Percentiles rank a stretch among this genome's conserved stretches.
Conservation (phyloP, 1,139 yeast species). For the Sugiyamaella pinicola region DNA sequence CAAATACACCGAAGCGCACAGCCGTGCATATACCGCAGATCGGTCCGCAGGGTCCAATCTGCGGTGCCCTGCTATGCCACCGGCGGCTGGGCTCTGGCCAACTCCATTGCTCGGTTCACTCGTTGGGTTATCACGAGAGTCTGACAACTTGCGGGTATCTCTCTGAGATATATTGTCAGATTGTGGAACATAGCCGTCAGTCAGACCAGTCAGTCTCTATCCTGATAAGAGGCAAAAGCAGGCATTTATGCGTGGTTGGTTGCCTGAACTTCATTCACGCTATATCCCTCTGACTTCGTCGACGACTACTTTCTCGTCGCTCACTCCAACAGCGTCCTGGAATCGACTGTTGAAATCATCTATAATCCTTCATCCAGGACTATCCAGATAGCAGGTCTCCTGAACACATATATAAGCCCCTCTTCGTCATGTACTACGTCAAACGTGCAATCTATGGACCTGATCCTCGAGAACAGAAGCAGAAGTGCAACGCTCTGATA, state of each 20-base stretch:
- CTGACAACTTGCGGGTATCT: too few species aligned
- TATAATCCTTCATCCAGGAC: background rate
- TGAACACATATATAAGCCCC: background rate
- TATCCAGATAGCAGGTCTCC: background rate
- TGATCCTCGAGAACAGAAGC: constrained; percentile 91
- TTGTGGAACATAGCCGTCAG: background rate
- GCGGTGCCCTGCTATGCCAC: too few species aligned
- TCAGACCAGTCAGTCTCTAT: background rate
- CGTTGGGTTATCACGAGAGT: too few species aligned
- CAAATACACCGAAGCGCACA: background rate
- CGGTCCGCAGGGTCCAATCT: background rate
- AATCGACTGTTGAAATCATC: background rate
- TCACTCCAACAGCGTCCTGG: background rate
- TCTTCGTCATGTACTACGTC: constrained; percentile 46
- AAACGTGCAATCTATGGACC: constrained; percentile 94
- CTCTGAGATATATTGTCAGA: too few species aligned
- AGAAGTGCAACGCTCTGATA: constrained; percentile 77
- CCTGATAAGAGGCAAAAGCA: constrained; percentile 3
- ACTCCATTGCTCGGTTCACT: too few species aligned
- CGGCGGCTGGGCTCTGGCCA: too few species aligned
- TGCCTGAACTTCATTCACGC: background rate
- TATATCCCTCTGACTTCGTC: background rate
- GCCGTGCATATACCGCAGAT: background rate
- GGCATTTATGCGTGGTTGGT: background rate
- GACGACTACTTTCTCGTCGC: background rate